Base-by-base conservation (phyloP, 2,329 filamentous ascomycete species). In the Paecilomyces sp. region DNA sequence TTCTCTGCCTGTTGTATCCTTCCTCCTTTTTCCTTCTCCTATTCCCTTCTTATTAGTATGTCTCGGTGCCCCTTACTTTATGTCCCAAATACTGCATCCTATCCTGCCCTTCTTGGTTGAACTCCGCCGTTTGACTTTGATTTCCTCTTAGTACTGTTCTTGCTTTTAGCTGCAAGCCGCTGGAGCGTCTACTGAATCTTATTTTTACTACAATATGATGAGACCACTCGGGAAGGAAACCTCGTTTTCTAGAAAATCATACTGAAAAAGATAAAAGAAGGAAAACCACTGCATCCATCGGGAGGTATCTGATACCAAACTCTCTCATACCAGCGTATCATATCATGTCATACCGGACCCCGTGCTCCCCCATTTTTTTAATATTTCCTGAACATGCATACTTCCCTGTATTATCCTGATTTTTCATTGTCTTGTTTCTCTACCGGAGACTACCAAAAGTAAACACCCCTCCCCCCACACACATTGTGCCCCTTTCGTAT, bases 1-100 rank as follows among this genome's bases (percentile, higher is more conserved):
- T 66, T 67, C 62, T 64, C 60, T 68, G 33, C 11, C 18, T 56
- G 47, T 15, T 53, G 50, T 56, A 33, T n/a, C 34, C 15, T 41
- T 47, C 31, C 24, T 18, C 36, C 28, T 41, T 57, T 28, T 28
- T 22, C 55, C 13, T 57, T 57, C 25, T 34, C 34, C 24, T 15
- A 25, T 57, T 57, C 41, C 22, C 28, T 28, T 22, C 41, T 57
- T 57, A 24, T 62, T 50, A 6, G 41, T 47, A 47, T 47, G 41
- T 47, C 41, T 47, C 41, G 41, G 41, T 47, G 41, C n/a, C 18
- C n/a, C 54, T 25, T 25, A 22, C 9, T 41, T 41, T 18, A 56
- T 31, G 55, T 28, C 52, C 47, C 61, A 61, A 47, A 15, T n/a
- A 47, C 41, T 47, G 41, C n/a, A 47, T 47, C 41, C 41, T 53